These are phyloP conservation scores for Fonsecaea pedrosoi DNA, from an alignment of 2,329 filamentous ascomycete species.

Conservation along the genomic window DNA sequence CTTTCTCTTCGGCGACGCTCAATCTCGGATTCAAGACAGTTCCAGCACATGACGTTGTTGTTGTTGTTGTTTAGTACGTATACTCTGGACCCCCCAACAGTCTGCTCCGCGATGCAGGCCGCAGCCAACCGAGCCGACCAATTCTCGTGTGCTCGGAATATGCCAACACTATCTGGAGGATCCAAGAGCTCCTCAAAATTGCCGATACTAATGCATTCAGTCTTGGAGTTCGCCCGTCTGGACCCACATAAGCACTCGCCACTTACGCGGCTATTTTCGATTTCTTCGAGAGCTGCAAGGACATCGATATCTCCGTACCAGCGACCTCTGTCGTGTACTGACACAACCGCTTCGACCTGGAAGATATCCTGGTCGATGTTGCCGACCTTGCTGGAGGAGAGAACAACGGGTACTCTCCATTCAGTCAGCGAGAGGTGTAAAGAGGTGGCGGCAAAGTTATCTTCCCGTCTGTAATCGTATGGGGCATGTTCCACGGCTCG, in stretches of 20 bases:
- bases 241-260: not conserved
- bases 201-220: conserved; percentile 23
- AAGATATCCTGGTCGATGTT: conserved; percentile 10
- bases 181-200: conserved; percentile 34
- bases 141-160: conserved; percentile 32
- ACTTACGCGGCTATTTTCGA: not conserved
- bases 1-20: not conserved
- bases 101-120: not conserved
- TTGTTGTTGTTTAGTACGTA: not conserved
- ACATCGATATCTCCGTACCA: not conserved
- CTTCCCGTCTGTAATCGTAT: conserved; percentile 26
- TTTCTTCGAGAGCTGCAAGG: not conserved
- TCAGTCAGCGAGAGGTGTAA: conserved; percentile 34
- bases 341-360: conserved; percentile 1
- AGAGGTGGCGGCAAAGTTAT: conserved; percentile 31
- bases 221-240: not conserved
- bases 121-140: conserved; percentile 32
- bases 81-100: not conserved
- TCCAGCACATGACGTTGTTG: not conserved
- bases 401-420: conserved; percentile 17
- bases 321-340: conserved; percentile 2
- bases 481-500: conserved; percentile 12
- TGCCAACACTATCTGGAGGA: conserved; percentile 9
- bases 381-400: not conserved
- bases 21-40: not conserved